A percentile compares a stretch with the other conserved stretches of the same genome.
These are phyloP conservation scores for Cunninghamia lanceolata DNA, from an alignment of 75 land plant species.

Conservation along the genomic window DNA sequence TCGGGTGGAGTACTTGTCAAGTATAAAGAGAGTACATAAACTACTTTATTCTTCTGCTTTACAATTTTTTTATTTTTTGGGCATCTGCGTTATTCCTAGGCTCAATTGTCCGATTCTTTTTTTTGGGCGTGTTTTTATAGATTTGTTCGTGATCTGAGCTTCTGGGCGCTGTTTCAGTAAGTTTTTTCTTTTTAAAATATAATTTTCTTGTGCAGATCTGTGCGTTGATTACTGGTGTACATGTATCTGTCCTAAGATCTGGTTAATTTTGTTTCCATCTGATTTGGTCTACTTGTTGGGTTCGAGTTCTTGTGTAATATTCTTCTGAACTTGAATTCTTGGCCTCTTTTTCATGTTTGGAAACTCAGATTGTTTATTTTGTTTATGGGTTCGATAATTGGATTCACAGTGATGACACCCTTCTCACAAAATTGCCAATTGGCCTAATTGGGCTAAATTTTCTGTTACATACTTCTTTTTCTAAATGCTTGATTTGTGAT, in stretches of 20 bases:
- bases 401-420: too few relatives aligned
- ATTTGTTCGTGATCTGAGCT: not conserved
- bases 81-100: constrained; percentile 1
- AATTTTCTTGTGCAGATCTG: not conserved
- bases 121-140: not conserved
- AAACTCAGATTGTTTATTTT: not conserved
- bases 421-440: too few relatives aligned
- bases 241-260: not conserved
- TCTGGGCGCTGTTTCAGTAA: not conserved
- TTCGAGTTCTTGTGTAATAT: not conserved
- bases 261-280: not conserved
- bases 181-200: not conserved
- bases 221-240: not conserved
- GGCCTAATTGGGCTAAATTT: too few relatives aligned
- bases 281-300: not conserved
- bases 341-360: not conserved
- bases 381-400: too few relatives aligned
- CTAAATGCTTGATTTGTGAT: too few relatives aligned
- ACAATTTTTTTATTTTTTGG: not conserved
- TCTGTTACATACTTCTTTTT: too few relatives aligned
- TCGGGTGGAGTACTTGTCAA: too few relatives aligned
- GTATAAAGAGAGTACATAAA: too few relatives aligned
- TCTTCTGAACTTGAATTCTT: not conserved
- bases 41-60: not conserved
- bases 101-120: not conserved